Evolutionary conservation across 345 rosid genomes (phyloP).

Genomic region (Nephelium lappaceum): DNA sequence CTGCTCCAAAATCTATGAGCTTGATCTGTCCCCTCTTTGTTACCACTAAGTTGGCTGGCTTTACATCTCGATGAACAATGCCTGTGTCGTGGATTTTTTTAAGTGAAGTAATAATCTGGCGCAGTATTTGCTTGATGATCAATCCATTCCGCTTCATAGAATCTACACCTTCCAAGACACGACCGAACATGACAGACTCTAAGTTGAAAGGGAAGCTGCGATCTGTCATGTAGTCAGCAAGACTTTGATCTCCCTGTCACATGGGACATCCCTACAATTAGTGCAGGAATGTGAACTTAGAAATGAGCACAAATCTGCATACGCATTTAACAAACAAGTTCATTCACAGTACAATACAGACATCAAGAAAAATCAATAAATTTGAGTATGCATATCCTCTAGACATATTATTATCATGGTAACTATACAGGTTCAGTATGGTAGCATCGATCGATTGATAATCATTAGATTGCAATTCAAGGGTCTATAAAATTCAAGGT

Average conservation of each 20-base stretch:
- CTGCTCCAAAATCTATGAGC: conserved; percentile 97
- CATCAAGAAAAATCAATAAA: neutral
- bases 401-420: neutral
- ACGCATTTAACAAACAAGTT: neutral
- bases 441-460: too few relatives aligned
- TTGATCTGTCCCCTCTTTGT: conserved; percentile 87
- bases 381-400: neutral
- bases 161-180: conserved; percentile 74
- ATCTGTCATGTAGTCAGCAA: conserved; percentile 87
- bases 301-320: conserved; percentile 6
- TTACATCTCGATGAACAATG: conserved; percentile 91
- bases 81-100: conserved; percentile 89
- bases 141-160: conserved; percentile 73
- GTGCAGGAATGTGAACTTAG: conserved; percentile 22
- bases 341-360: conserved; percentile 8
- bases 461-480: too few relatives aligned
- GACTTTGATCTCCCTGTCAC: conserved; percentile 82
- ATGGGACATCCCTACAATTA: conserved; percentile 37
- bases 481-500: too few relatives aligned
- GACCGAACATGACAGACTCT: conserved; percentile 86
- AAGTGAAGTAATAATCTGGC: conserved; percentile 86
- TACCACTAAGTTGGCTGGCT: conserved; percentile 92
- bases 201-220: conserved; percentile 83
- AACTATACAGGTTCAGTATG: too few relatives aligned
- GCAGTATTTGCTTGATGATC: conserved; percentile 91